phyloP scores from a whole-genome alignment of 2,329 filamentous ascomycete species.

The Cladosporium sp. region DNA sequence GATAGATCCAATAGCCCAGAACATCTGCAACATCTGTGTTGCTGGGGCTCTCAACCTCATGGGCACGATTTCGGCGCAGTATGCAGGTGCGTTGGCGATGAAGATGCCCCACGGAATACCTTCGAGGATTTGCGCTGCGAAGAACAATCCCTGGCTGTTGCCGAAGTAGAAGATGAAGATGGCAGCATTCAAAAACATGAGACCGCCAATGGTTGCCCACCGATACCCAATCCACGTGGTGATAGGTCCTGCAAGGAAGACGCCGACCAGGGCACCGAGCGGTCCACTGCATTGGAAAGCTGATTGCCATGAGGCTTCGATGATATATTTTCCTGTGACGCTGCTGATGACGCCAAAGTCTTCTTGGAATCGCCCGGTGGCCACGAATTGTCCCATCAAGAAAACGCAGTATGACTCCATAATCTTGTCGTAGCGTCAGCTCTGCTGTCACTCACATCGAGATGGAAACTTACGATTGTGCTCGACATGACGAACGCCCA shows the following conservation, averaged over 20 bases:
- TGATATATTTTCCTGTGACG: conserved; percentile 38
- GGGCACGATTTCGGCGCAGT: conserved; percentile 63
- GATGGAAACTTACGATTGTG: conserved; percentile 53
- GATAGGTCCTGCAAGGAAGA: conserved; percentile 62
- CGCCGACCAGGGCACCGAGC: conserved; percentile 62
- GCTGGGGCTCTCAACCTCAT: conserved; percentile 59
- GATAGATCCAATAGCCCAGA: conserved; percentile 64
- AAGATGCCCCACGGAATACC: conserved; percentile 68
- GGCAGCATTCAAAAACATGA: conserved; percentile 60
- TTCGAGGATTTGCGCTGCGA: conserved; percentile 60
- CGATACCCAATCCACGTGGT: conserved; percentile 63
- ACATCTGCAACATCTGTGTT: conserved; percentile 67
- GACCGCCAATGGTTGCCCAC: conserved; percentile 56
- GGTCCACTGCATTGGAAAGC: conserved; percentile 59
- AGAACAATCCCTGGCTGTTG: conserved; percentile 48
- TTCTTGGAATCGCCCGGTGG: conserved; percentile 50
- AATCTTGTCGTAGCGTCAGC: conserved; percentile 48
- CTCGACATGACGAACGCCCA: conserved; percentile 61
- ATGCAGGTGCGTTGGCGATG: conserved; percentile 65
- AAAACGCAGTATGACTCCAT: conserved; percentile 68
- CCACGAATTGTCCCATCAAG: conserved; percentile 62
- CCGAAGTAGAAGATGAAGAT: conserved; percentile 64
- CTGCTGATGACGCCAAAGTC: conserved; percentile 49
- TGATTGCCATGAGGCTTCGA: conserved; percentile 60
- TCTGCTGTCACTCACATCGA: conserved; percentile 20